Base-by-base conservation (phyloP, 441 rosid species). In the Pelargonium fulgidum region DNA sequence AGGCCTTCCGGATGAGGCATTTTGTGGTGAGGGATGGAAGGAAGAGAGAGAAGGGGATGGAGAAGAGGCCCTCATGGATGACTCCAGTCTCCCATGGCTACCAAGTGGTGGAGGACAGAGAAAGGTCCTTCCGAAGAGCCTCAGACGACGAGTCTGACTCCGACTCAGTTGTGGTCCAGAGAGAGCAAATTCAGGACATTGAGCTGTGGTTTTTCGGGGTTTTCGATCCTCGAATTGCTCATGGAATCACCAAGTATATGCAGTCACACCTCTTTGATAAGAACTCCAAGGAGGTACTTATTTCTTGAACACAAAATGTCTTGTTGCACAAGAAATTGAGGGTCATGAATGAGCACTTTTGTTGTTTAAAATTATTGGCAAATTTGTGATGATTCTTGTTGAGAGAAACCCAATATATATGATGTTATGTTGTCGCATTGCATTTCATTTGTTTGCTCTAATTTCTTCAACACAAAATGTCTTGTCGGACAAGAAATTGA, bases 171-270 rank as follows among this genome's bases (percentile, higher is more conserved):
- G 79, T 86, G 64, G 82, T 89, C n/a, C 93, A 89, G 56, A 85
- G 89, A 77, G 92, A 89, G 75, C 87, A 82, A 66, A 74, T 82
- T 41, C 81, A 84, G 61, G 87, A 84, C 66, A 68, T 79, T 11
- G 96, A 89, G 77, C 19, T 89, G 64, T 86, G 96, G 92, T 73
- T 85, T 6, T 91, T 89, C 12, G 93, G 89, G 48, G 79, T 86
- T n/a, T 86, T 79, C 0, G 84, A 86, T 76, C 69, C 75, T 42
- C 79, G 61, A 44, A 73, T 79, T 41, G 90, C 92, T 1, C 86
- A 85, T 61, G 79, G 76, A 62, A 75, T 86, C 67, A 68, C 81
- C 67, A 84, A 83, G 66, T 81, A 79, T 61, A 71, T 91, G 69
- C 95, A 91, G 26, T 82, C 84, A 61, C 88, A 87, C 80, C 72